A percentile compares a stretch with the other conserved stretches of the same genome.
These are phyloP conservation scores for Teunomyces cretensis DNA, from an alignment of 805 yeast species.

Conservation along the genomic window DNA sequence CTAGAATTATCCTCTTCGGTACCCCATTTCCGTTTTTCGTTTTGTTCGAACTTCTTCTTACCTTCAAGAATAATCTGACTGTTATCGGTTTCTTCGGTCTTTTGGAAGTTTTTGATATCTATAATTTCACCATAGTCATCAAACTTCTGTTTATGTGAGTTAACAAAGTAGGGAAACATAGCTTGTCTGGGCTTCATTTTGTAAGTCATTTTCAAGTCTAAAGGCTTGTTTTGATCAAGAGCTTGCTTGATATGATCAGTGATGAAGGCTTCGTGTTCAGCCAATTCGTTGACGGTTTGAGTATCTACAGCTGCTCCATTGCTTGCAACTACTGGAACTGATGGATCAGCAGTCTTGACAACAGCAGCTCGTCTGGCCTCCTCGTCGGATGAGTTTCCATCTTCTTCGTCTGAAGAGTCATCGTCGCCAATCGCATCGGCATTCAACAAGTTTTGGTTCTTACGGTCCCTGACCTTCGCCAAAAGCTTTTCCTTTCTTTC, in stretches of 20 bases:
- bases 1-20: slow-evolving; percentile 13
- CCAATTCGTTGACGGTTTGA: slow-evolving; percentile 27
- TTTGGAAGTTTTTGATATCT: slow-evolving; percentile 60
- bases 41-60: slow-evolving; percentile 35
- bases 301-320: slow-evolving; percentile 6
- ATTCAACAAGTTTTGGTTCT: slow-evolving; percentile 38
- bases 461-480: slow-evolving; percentile 43
- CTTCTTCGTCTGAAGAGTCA: slow-evolving; percentile 33
- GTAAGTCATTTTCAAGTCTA: slow-evolving; percentile 51
- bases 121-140: slow-evolving; percentile 90
- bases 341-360: background rate
- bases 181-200: slow-evolving; percentile 51
- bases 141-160: slow-evolving; percentile 48
- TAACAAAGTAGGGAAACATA: slow-evolving; percentile 73
- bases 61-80: slow-evolving; percentile 37
- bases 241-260: slow-evolving; percentile 37
- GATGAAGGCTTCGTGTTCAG: slow-evolving; percentile 41
- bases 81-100: slow-evolving; percentile 49
- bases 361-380: slow-evolving; percentile 1
- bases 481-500: slow-evolving; percentile 44
- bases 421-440: slow-evolving; percentile 34
- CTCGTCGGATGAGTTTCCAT: slow-evolving; percentile 14
- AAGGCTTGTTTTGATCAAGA: slow-evolving; percentile 44
- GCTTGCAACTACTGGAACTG: background rate
- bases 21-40: slow-evolving; percentile 30